A percentile compares a stretch with the other conserved stretches of the same genome.
Conservation (phyloP, 2,329 filamentous ascomycete species). For the Hirsutella rhossiliensis region DNA sequence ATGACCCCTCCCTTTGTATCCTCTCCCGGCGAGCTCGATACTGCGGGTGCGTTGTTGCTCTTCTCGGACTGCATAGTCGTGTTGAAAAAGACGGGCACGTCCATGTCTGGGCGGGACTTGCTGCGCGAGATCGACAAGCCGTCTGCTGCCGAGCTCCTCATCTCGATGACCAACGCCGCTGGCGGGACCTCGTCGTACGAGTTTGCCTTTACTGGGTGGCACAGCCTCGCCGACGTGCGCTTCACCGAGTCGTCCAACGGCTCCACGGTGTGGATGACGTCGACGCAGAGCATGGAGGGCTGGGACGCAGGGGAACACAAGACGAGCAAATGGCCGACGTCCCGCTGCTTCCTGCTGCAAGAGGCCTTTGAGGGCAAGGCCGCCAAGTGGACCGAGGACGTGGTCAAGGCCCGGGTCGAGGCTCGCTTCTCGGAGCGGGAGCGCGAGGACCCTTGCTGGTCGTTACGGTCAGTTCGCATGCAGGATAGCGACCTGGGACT, state of each 20-base stretch:
- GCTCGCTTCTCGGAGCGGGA: constrained; percentile 74
- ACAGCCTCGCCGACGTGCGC: constrained; percentile 55
- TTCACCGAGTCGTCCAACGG: constrained; percentile 61
- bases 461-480: constrained; percentile 56
- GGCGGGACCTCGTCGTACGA: constrained; percentile 54
- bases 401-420: constrained; percentile 77
- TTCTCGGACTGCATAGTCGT: constrained; percentile 76
- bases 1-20: constrained; percentile 57
- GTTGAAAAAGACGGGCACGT: constrained; percentile 55
- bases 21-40: constrained; percentile 29
- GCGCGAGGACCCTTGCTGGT: constrained; percentile 71
- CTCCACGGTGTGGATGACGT: constrained; percentile 55
- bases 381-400: constrained; percentile 67
- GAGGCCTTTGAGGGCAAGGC: constrained; percentile 71
- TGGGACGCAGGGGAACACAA: constrained; percentile 30
- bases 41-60: constrained; percentile 62
- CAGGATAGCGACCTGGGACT: constrained; percentile 47
- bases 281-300: constrained; percentile 47
- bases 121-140: constrained; percentile 78
- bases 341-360: constrained; percentile 59
- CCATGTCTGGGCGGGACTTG: constrained; percentile 61
- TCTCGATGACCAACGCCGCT: constrained; percentile 50
- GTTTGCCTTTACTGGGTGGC: constrained; percentile 63
- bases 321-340: constrained; percentile 36
- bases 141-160: constrained; percentile 49